Evolutionary conservation across 306 rosid genomes (phyloP).

Genomic region (Datisca glomerata): DNA sequence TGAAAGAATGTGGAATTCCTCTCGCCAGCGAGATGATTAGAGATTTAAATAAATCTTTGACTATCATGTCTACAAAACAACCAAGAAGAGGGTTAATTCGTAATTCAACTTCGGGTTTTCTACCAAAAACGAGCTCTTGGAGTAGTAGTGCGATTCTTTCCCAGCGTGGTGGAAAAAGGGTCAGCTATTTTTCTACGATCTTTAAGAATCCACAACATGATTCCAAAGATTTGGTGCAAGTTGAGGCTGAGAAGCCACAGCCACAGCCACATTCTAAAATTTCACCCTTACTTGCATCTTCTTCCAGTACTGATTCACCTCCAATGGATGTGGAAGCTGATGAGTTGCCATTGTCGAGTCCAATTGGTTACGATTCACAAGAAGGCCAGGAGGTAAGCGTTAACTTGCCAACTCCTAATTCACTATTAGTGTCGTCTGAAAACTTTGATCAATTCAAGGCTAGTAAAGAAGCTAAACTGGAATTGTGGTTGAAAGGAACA

Average conservation of each 20-base stretch:
- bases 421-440: no score
- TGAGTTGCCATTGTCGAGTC: constrained; percentile 55
- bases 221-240: constrained; percentile 14
- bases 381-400: constrained; percentile 16
- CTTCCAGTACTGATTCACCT: constrained; percentile 37
- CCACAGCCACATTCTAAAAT: no score
- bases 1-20: constrained; percentile 73
- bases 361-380: constrained; percentile 34
- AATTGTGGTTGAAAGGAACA: constrained; percentile 74
- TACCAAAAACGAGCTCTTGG: constrained; percentile 27
- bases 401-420: constrained; percentile 16
- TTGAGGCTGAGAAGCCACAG: no score
- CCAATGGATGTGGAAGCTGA: constrained; percentile 34
- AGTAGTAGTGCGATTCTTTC: no score
- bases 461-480: constrained; percentile 58
- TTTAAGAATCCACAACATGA: constrained; percentile 53
- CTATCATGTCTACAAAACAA: constrained; percentile 36
- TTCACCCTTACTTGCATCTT: no score
- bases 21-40: constrained; percentile 66
- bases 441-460: constrained; percentile 62
- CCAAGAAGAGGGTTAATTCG: constrained; percentile 57
- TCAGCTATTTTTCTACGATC: constrained; percentile 47
- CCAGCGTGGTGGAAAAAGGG: constrained; percentile 25
- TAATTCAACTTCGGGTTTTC: constrained; percentile 20
- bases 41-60: constrained; percentile 67